Evolutionary conservation across 2,329 filamentous ascomycete genomes (phyloP).

Genomic region (Ilyonectria mors-panacis): DNA sequence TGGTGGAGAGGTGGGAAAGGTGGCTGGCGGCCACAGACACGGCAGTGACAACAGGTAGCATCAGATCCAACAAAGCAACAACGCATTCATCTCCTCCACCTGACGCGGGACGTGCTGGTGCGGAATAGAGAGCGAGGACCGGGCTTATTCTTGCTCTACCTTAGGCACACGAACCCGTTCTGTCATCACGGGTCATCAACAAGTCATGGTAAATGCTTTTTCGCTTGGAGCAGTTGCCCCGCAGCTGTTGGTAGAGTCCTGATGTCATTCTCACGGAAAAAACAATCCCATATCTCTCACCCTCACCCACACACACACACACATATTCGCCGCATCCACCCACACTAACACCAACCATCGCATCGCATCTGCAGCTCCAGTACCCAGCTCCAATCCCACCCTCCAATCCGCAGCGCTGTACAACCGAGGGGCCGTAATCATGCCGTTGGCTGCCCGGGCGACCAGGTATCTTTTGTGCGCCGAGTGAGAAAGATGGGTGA

Average conservation of each 20-base stretch:
- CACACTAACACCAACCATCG: slow-evolving; percentile 5
- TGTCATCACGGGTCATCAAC: background rate
- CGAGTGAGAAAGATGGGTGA: background rate
- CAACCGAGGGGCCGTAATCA: slow-evolving; percentile 26
- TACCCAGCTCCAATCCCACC: slow-evolving; percentile 10
- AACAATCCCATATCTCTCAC: background rate
- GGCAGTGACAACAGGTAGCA: background rate
- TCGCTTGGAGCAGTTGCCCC: slow-evolving; percentile 8
- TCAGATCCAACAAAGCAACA: slow-evolving; percentile 3
- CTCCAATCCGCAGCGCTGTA: slow-evolving; percentile 18
- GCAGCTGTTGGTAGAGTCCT: slow-evolving; percentile 1
- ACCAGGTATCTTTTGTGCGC: slow-evolving; percentile 5
- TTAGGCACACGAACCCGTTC: background rate
- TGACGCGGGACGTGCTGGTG: background rate
- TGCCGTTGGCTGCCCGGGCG: slow-evolving; percentile 19
- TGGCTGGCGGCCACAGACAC: background rate
- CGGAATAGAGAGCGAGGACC: background rate
- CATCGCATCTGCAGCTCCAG: slow-evolving; percentile 2
- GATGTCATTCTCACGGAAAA: slow-evolving; percentile 1
- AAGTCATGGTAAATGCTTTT: slow-evolving; percentile 12
- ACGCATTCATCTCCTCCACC: background rate
- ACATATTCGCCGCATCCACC: background rate
- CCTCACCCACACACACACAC: background rate
- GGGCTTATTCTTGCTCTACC: background rate
- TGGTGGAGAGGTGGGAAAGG: background rate